A percentile compares a stretch with the other conserved stretches of the same genome.
Conservation (phyloP, 495 filamentous ascomycete genomes). For the Hyaloscypha hepaticicola region DNA sequence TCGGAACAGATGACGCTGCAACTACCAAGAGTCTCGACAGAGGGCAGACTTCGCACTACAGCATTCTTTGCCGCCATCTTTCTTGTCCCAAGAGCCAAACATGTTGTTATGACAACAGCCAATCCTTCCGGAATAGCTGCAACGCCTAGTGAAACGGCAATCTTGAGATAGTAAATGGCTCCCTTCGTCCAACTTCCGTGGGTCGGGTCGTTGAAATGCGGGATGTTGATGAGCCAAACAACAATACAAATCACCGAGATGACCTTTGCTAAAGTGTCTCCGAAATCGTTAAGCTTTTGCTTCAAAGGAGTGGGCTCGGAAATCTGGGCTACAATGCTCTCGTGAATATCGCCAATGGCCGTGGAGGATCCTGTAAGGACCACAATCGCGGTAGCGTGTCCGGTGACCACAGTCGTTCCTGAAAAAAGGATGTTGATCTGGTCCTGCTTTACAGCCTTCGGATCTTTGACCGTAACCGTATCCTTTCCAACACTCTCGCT, state of each 20-base stretch:
- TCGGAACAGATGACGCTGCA: conserved; percentile 99
- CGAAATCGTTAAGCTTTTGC: conserved; percentile 98
- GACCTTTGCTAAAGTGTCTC: conserved; percentile 94
- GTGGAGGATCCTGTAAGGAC: conserved; percentile 88
- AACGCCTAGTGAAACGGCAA: conserved; percentile 96
- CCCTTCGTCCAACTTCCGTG: conserved; percentile 96
- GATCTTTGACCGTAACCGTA: conserved; percentile 63
- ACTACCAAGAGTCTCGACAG: conserved; percentile 96
- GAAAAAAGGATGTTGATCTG: conserved; percentile 98
- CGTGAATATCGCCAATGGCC: conserved; percentile 98
- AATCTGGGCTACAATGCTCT: conserved; percentile 97
- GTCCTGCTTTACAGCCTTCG: conserved; percentile 92
- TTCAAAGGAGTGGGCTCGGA: conserved; percentile 97
- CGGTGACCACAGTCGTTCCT: conserved; percentile 94
- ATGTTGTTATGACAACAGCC: conserved; percentile 97
- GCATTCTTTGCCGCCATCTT: conserved; percentile 99
- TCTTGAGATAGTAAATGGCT: conserved; percentile 99
- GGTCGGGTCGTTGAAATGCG: conserved; percentile 90
- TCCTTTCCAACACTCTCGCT: conserved; percentile 97
- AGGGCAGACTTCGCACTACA: conserved; percentile 91
- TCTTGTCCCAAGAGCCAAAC: conserved; percentile 88
- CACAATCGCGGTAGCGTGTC: conserved; percentile 89
- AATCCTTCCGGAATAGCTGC: conserved; percentile 97
- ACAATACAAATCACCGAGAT: conserved; percentile 95
- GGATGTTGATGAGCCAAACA: conserved; percentile 98